These are phyloP conservation scores for Picea abies DNA, from an alignment of 83 land plant genomes.

Conservation along the genomic window DNA sequence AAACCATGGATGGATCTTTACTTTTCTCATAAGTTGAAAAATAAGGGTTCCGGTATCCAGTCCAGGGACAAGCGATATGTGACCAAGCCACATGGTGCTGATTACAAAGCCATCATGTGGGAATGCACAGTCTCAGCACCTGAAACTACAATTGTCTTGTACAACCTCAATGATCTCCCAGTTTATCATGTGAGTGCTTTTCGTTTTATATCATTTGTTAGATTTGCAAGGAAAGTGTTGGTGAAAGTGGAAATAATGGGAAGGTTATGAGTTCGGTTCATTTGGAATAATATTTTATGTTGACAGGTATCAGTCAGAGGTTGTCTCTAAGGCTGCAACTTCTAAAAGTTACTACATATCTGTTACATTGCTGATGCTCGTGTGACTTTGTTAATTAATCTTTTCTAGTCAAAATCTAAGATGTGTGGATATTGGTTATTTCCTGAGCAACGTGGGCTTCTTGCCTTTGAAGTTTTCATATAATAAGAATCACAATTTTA, in stretches of 20 bases:
- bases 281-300: background rate
- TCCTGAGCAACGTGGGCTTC: background rate
- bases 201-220: background rate
- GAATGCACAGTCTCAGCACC: constrained; percentile 91
- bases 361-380: background rate
- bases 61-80: constrained; percentile 19
- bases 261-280: background rate
- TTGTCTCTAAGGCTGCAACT: background rate
- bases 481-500: background rate
- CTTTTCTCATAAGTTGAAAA: constrained; percentile 38
- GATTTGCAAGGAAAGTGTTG: background rate
- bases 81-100: constrained; percentile 30
- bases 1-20: constrained; percentile 63
- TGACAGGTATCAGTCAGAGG: background rate
- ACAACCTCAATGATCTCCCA: constrained; percentile 63
- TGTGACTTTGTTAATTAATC: background rate
- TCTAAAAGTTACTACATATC: background rate
- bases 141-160: constrained; percentile 76
- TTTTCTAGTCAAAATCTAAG: background rate
- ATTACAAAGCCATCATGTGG: constrained; percentile 68
- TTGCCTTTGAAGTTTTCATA: background rate
- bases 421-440: background rate
- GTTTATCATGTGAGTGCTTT: constrained; percentile 71
- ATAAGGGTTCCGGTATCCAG: constrained; percentile 23
- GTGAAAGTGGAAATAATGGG: background rate